Percentiles rank a stretch among this genome's conserved stretches.
Conservation (phyloP, 257 asterid species). For the Salvia hispanica region DNA sequence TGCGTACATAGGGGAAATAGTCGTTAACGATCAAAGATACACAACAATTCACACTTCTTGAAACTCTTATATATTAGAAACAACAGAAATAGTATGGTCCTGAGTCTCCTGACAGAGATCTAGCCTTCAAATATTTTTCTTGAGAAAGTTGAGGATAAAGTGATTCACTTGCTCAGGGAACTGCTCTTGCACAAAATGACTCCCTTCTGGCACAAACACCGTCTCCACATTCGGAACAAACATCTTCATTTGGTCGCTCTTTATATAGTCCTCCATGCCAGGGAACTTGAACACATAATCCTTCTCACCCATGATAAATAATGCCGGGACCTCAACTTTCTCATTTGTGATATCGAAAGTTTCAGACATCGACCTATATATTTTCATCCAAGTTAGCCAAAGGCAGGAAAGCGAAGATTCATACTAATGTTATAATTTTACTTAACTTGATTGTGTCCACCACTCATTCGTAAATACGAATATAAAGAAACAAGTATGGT, state of each 20-base stretch:
- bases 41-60: too few relatives aligned
- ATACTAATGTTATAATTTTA: too few relatives aligned
- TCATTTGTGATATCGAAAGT: conserved; percentile 28
- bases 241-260: conserved; percentile 42
- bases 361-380: conserved; percentile 43
- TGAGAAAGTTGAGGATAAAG: conserved; percentile 52
- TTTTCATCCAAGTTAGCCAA: conserved; percentile 1
- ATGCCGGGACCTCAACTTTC: conserved; percentile 40
- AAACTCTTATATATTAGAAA: too few relatives aligned
- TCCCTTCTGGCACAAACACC: conserved; percentile 55
- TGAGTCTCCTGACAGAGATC: too few relatives aligned
- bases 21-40: too few relatives aligned
- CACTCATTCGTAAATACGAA: too few relatives aligned
- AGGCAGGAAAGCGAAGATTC: too few relatives aligned
- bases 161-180: conserved; percentile 54
- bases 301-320: conserved; percentile 64
- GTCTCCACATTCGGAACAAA: conserved; percentile 60
- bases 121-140: conserved; percentile 12
- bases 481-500: too few relatives aligned
- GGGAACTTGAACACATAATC: conserved; percentile 59
- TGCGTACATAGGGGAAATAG: too few relatives aligned
- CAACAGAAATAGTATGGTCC: too few relatives aligned
- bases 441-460: too few relatives aligned
- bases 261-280: conserved; percentile 49
- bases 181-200: conserved; percentile 78